Evolutionary conservation across 2,329 filamentous ascomycete genomes (phyloP).

Genomic region (Fusarium citri): DNA sequence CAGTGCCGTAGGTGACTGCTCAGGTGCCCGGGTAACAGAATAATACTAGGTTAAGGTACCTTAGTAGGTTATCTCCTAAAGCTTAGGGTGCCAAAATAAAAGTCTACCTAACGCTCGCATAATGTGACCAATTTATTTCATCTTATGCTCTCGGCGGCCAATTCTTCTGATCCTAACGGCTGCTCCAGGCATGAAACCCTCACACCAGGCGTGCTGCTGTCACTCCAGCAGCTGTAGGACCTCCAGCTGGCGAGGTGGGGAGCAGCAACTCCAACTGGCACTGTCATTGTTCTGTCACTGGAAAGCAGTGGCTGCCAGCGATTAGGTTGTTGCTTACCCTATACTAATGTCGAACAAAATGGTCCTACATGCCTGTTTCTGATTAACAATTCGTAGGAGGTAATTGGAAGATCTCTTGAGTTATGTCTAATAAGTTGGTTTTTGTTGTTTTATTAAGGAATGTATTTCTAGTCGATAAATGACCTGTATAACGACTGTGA

Average conservation of each 20-base stretch:
- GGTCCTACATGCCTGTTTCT: not conserved
- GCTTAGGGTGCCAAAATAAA: too few species aligned
- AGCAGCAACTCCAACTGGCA: constrained; percentile 42
- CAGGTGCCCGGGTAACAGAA: too few species aligned
- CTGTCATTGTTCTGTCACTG: not conserved
- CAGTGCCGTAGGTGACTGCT: not conserved
- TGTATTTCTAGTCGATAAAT: not conserved
- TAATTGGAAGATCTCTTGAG: not conserved
- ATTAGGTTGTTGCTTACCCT: not conserved
- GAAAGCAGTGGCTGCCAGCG: not conserved
- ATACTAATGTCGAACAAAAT: not conserved
- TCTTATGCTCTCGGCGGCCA: too few species aligned
- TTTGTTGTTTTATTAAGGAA: too few species aligned
- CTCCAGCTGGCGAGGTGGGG: constrained; percentile 39
- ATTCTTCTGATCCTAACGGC: too few species aligned
- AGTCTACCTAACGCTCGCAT: too few species aligned
- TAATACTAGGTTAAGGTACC: too few species aligned
- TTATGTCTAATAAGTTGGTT: not conserved
- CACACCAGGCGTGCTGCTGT: not conserved
- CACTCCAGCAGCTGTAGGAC: not conserved
- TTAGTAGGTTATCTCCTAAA: too few species aligned
- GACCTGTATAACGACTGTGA: not conserved
- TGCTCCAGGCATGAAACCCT: not conserved
- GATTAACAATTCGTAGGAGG: not conserved
- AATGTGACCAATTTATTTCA: too few species aligned